These are phyloP conservation scores for Gillenia trifoliata DNA, from an alignment of 306 rosid species.

Conservation along the genomic window DNA sequence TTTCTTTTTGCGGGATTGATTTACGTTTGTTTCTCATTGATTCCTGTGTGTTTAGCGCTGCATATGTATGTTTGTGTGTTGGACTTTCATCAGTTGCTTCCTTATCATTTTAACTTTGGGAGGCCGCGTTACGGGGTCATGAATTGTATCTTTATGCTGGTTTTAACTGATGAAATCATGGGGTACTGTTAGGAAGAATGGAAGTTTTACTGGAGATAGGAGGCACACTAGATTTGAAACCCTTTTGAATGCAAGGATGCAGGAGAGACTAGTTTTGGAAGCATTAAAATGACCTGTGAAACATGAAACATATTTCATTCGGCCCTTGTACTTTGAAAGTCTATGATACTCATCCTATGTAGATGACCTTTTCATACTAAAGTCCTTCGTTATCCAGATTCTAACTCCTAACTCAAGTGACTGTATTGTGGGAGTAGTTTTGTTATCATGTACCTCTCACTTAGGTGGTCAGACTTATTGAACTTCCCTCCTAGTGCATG, in stretches of 20 bases:
- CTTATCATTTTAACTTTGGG: too few relatives aligned
- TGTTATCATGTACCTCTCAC: not conserved
- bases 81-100: too few relatives aligned
- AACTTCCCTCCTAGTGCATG: not conserved
- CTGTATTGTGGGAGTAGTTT: not conserved
- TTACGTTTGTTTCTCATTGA: not conserved
- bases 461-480: not conserved
- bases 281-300: too few relatives aligned
- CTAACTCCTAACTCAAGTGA: not conserved
- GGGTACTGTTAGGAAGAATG: not conserved
- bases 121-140: too few relatives aligned
- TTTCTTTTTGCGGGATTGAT: not conserved
- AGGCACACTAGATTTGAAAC: not conserved
- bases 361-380: not conserved
- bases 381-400: too few relatives aligned
- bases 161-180: not conserved
- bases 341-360: not conserved
- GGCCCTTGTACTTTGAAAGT: not conserved
- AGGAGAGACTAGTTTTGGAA: too few relatives aligned
- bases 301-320: not conserved
- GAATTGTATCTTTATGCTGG: too few relatives aligned
- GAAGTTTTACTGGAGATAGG: not conserved
- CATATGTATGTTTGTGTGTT: not conserved
- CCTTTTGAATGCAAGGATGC: not conserved
- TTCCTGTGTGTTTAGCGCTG: too few relatives aligned